A percentile compares a stretch with the other conserved stretches of the same genome.
Conservation (phyloP, 371 early-diverging fungal species). For the Apophysomyces ossiformis region DNA sequence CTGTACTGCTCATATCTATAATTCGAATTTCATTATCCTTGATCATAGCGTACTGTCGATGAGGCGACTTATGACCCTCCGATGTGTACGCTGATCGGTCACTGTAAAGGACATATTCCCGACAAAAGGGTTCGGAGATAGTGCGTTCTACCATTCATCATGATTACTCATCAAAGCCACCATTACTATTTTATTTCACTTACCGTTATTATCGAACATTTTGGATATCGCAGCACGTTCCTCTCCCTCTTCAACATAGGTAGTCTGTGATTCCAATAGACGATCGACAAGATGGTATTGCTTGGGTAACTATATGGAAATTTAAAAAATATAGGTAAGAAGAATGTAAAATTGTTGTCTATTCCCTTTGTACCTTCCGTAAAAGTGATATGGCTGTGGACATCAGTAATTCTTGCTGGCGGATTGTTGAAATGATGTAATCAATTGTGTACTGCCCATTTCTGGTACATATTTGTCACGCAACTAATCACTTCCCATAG, state of each 20-base stretch:
- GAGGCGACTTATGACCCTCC: slow-evolving; percentile 25
- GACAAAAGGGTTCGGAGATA: slow-evolving; percentile 50
- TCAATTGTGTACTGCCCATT: slow-evolving; percentile 47
- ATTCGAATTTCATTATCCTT: slow-evolving; percentile 48
- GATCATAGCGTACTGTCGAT: slow-evolving; percentile 40
- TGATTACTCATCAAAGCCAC: slow-evolving; percentile 1
- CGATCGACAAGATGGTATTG: slow-evolving; percentile 70
- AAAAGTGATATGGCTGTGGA: slow-evolving; percentile 68
- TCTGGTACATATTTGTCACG: slow-evolving; percentile 27
- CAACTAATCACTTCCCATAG: not conserved
- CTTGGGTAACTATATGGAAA: slow-evolving; percentile 62
- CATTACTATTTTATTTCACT: slow-evolving; percentile 9
- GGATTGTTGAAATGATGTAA: slow-evolving; percentile 51
- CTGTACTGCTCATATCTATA: slow-evolving; percentile 40
- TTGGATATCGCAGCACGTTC: slow-evolving; percentile 69
- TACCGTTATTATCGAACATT: slow-evolving; percentile 61
- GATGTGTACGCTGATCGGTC: slow-evolving; percentile 28
- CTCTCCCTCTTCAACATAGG: slow-evolving; percentile 56
- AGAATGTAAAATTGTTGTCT: not conserved
- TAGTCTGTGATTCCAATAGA: slow-evolving; percentile 49
- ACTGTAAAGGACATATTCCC: slow-evolving; percentile 55
- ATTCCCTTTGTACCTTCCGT: slow-evolving; percentile 52
- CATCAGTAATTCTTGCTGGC: slow-evolving; percentile 62
- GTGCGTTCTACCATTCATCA: slow-evolving; percentile 30
- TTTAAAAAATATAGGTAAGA: slow-evolving; percentile 4